Base-by-base conservation (phyloP, 169 alveolate genomes). In the Eimeria brunetti region DNA sequence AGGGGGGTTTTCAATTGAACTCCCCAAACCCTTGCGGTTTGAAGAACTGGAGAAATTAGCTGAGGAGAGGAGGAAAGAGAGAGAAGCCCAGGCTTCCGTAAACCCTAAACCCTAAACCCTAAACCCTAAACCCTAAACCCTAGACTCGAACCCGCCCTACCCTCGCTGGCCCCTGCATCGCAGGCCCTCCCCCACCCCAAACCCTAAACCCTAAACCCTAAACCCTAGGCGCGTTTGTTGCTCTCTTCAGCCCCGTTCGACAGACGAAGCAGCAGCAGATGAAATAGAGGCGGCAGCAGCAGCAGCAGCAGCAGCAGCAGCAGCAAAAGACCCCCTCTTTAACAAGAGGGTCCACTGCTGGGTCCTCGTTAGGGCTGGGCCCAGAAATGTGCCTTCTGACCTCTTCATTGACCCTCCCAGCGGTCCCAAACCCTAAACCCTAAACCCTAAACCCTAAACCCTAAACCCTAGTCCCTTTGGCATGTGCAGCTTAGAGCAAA, bases 341-440 rank as follows among this genome's bases (percentile, higher is more conserved):
- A 96, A 97, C 56, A 71, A 95, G 88, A 92, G 99, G 78, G 88
- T 97, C 73, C 98, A 98, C 95, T 96, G 98, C 76, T 98, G 99
- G 99, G 98, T 97, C 1, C 94, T 97, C 36, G 67, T 98, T 46
- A 96, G 96, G 85, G 97, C 96, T 71, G 99, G 98, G 1, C 88
- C 96, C 62, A 95, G 98, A 86, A 97, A 95, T 14, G 89, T 93
- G 7, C 8, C 83, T 12, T 16, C 83, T 2, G 95, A 91, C 85
- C 89, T 91, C 27, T 91, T 76, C 83, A 62, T 91, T 8, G 83
- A 91, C 33, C 95, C 95, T 12, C 46, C 95, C n/a, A 91, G 81
- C 69, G 95, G 95, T 76, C 18, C 44, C 53, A 41, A 75, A 36
- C 33, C 69, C 53, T 75, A 75, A 36, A 44, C 85, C 85, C 33